Percentiles rank a stretch among this genome's conserved stretches.
Conservation (phyloP, 306 rosid genomes). For the Trifolium fragiferum region DNA sequence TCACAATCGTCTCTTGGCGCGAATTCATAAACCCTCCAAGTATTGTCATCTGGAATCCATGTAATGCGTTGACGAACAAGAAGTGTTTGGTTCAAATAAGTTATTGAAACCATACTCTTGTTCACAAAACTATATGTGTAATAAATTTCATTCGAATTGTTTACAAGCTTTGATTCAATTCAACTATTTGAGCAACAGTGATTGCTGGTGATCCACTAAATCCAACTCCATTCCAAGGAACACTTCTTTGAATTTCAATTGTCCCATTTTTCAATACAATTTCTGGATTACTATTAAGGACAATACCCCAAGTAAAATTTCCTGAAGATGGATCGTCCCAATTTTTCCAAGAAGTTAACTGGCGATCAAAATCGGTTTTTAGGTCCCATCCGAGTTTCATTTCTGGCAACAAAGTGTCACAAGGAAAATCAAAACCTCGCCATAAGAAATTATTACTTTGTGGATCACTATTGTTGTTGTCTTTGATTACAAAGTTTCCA, state of each 20-base stretch:
- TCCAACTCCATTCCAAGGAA: constrained; percentile 56
- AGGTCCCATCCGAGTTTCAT: constrained; percentile 54
- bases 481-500: constrained; percentile 58
- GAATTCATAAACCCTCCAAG: constrained; percentile 13
- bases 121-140: background rate
- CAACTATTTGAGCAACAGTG: background rate
- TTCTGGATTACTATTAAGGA: constrained; percentile 45
- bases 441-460: constrained; percentile 38
- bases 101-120: constrained; percentile 2
- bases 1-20: constrained; percentile 36
- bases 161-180: background rate
- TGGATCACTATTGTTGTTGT: background rate
- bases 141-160: constrained; percentile 21
- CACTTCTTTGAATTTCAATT: constrained; percentile 33
- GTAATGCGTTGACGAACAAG: background rate
- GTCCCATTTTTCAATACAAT: constrained; percentile 36
- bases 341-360: constrained; percentile 55
- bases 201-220: constrained; percentile 29
- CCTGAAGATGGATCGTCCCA: constrained; percentile 60
- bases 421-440: constrained; percentile 70
- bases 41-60: background rate
- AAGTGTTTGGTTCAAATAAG: constrained; percentile 39
- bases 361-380: constrained; percentile 43
- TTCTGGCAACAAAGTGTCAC: constrained; percentile 54
- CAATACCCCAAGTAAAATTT: constrained; percentile 28